These are phyloP conservation scores for Phytopythium vexans DNA, from an alignment of 352 stramenopile genomes.

Conservation along the genomic window DNA sequence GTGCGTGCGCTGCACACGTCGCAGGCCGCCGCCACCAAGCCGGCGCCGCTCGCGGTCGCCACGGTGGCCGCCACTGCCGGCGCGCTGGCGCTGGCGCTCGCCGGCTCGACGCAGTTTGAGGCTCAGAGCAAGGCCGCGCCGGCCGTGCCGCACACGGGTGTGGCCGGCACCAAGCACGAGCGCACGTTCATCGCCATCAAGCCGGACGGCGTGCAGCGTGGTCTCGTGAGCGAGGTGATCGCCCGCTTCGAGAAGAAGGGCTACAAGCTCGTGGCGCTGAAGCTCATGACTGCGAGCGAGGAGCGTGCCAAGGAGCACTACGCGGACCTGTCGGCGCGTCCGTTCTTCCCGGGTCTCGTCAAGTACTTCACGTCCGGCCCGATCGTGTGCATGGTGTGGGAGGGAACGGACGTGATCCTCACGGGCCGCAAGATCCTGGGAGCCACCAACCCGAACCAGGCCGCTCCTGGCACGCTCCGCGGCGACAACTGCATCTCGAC, in stretches of 20 bases:
- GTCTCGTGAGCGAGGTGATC: slow-evolving; percentile 94
- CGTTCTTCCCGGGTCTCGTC: slow-evolving; percentile 91
- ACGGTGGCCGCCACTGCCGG: slow-evolving; percentile 33
- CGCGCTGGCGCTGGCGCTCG: slow-evolving; percentile 44
- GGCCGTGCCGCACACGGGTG: slow-evolving; percentile 59
- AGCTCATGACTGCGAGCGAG: slow-evolving; percentile 92
- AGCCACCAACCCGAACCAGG: slow-evolving; percentile 93
- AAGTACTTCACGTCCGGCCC: slow-evolving; percentile 92
- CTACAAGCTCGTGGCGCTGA: slow-evolving; percentile 94
- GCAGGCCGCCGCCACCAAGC: slow-evolving; percentile 31
- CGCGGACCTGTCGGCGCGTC: slow-evolving; percentile 89
- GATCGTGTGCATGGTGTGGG: slow-evolving; percentile 95
- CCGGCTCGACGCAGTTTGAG: slow-evolving; percentile 32
- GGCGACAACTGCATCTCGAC: slow-evolving; percentile 93
- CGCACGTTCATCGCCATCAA: slow-evolving; percentile 95
- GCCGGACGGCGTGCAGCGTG: slow-evolving; percentile 93
- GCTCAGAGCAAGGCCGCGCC: slow-evolving; percentile 45
- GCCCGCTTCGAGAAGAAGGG: slow-evolving; percentile 95
- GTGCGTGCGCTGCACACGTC: slow-evolving; percentile 52
- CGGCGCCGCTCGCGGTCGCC: slow-evolving; percentile 27
- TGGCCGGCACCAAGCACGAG: slow-evolving; percentile 91
- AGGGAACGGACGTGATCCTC: slow-evolving; percentile 93
- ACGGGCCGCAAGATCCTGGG: slow-evolving; percentile 95
- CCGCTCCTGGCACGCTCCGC: slow-evolving; percentile 91
- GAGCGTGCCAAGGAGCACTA: slow-evolving; percentile 92